These are phyloP conservation scores for Pythium volutum DNA, from an alignment of 352 stramenopile species.

Conservation along the genomic window DNA sequence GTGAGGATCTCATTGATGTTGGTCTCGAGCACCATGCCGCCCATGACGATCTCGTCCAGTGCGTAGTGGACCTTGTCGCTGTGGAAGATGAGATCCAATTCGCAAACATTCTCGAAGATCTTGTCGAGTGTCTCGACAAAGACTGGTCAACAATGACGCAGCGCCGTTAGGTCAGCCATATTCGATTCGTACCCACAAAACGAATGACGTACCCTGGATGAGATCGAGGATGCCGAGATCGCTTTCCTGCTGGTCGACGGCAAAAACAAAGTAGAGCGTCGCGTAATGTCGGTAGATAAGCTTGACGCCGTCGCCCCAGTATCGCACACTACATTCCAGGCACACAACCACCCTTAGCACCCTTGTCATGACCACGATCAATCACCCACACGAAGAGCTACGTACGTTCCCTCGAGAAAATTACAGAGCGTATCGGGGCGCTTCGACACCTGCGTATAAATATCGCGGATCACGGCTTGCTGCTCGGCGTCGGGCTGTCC, in stretches of 20 bases:
- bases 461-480: slow-evolving; percentile 96
- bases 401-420: slow-evolving; percentile 96
- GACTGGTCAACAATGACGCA: slow-evolving; percentile 48
- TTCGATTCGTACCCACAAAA: neutral
- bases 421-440: slow-evolving; percentile 98
- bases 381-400: neutral
- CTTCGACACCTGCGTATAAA: slow-evolving; percentile 99
- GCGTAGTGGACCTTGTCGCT: slow-evolving; percentile 97
- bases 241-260: slow-evolving; percentile 97
- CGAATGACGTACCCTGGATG: slow-evolving; percentile 89
- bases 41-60: slow-evolving; percentile 99
- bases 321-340: slow-evolving; percentile 49
- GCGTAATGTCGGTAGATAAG: slow-evolving; percentile 99
- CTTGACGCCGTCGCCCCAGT: slow-evolving; percentile 98
- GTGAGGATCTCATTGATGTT: slow-evolving; percentile 98
- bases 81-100: slow-evolving; percentile 99
- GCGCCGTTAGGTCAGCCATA: neutral
- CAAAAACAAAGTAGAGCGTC: slow-evolving; percentile 99
- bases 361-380: neutral
- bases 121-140: slow-evolving; percentile 97
- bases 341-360: neutral
- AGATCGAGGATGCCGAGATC: slow-evolving; percentile 99
- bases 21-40: slow-evolving; percentile 99
- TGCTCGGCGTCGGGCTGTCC: slow-evolving; percentile 92
- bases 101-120: slow-evolving; percentile 99